phyloP scores from a whole-genome alignment of 2,329 filamentous ascomycete genomes.

The Bisporella sp. region DNA sequence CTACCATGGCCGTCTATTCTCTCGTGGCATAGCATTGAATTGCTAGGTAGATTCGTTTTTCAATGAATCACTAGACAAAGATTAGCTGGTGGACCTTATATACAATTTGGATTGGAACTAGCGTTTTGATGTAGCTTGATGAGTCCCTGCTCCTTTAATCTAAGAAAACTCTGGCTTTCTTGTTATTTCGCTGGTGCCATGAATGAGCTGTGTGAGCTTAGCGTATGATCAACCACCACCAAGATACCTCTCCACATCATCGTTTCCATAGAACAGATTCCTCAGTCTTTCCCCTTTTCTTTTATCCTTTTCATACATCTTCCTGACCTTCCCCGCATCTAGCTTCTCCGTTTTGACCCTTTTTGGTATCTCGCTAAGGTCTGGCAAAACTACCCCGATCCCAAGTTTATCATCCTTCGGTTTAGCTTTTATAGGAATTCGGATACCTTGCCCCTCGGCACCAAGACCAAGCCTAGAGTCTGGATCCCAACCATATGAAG shows the following conservation, averaged over 20 bases:
- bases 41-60: no score
- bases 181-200: no score
- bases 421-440: conserved; percentile 63
- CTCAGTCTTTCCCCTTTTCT: conserved; percentile 57
- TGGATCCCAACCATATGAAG: conserved; percentile 66
- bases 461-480: conserved; percentile 69
- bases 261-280: conserved; percentile 64
- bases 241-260: conserved; percentile 67
- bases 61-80: no score
- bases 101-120: no score
- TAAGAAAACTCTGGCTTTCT: no score
- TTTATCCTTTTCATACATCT: conserved; percentile 53
- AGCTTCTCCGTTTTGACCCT: conserved; percentile 43
- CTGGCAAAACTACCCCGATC: conserved; percentile 48
- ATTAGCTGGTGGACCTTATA: no score
- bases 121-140: no score
- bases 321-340: conserved; percentile 64
- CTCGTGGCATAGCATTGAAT: no score
- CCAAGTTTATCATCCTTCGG: conserved; percentile 71
- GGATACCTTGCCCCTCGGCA: conserved; percentile 58
- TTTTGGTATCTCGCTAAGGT: conserved; percentile 28
- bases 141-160: no score
- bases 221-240: conserved; percentile 3
- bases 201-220: no score
- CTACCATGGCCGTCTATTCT: no score